Conservation (phyloP, 148 eudicot genomes). For the Amaranthus palmeri region DNA sequence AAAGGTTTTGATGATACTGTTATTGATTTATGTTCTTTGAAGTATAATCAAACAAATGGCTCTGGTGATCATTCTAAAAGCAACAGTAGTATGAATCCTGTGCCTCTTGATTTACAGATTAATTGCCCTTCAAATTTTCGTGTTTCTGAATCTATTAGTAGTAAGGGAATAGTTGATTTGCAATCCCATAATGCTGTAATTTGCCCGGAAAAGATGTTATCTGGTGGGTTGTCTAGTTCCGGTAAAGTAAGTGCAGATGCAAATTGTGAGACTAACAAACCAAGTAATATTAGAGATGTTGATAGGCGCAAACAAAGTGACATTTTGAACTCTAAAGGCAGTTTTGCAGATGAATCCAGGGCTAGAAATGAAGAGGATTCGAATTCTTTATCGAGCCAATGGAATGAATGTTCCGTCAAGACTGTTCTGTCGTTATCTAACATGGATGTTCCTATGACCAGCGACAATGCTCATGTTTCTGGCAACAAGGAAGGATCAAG, state of each 20-base stretch:
- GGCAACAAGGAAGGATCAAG: conserved; percentile 48
- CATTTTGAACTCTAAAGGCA: conserved; percentile 30
- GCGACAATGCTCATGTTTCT: conserved; percentile 31
- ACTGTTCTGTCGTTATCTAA: conserved; percentile 69
- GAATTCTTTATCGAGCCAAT: conserved; percentile 41
- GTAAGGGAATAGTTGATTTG: conserved; percentile 23
- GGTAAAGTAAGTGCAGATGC: conserved; percentile 36
- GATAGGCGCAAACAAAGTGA: conserved; percentile 30
- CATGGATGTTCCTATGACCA: conserved; percentile 46
- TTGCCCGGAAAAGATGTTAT: conserved; percentile 34
- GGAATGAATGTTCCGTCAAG: conserved; percentile 70
- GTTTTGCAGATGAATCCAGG: conserved; percentile 42
- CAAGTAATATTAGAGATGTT: conserved; percentile 36
- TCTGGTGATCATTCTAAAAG: conserved; percentile 33
- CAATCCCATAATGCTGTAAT: conserved; percentile 44
- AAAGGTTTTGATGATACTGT: conserved; percentile 50
- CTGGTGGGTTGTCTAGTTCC: conserved; percentile 45
- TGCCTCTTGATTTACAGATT: conserved; percentile 31
- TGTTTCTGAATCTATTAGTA: conserved; percentile 32
- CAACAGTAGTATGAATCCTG: conserved; percentile 26
- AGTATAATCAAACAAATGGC: conserved; percentile 46
- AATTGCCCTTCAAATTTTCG: conserved; percentile 30
- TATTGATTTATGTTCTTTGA: conserved; percentile 67
- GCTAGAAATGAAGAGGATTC: conserved; percentile 43
- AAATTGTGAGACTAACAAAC: conserved; percentile 33